These are phyloP conservation scores for Jasminum sambac DNA, from an alignment of 257 asterid genomes.

Conservation along the genomic window DNA sequence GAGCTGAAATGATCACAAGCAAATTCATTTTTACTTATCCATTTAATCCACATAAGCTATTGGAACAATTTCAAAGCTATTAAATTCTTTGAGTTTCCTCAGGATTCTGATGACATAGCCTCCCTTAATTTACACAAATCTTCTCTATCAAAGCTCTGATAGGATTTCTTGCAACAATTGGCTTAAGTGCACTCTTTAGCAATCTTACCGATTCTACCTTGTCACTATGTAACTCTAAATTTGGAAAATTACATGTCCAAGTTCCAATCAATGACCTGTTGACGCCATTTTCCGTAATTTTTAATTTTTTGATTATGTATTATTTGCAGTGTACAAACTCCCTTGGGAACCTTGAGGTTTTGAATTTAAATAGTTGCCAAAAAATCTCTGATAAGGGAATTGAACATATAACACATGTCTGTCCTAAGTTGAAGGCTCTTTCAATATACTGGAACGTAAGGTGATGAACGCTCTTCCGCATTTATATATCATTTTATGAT, in stretches of 20 bases:
- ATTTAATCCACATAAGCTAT: too few species aligned
- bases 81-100: background rate
- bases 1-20: too few species aligned
- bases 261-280: conserved; percentile 12
- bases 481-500: background rate
- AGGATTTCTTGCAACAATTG: background rate
- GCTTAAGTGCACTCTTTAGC: background rate
- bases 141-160: background rate
- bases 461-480: conserved; percentile 33
- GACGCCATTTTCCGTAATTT: background rate
- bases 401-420: conserved; percentile 52
- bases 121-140: background rate
- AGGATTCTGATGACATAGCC: background rate
- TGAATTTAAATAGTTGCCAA: conserved; percentile 94
- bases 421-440: conserved; percentile 60
- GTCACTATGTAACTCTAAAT: conserved; percentile 3
- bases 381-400: conserved; percentile 83
- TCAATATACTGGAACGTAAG: conserved; percentile 96
- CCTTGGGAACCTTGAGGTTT: conserved; percentile 53
- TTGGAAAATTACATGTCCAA: conserved; percentile 12
- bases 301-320: conserved; percentile 18
- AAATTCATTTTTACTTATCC: too few species aligned
- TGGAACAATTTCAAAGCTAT: too few species aligned
- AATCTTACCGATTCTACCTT: background rate
- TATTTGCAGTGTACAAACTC: conserved; percentile 56